These are phyloP conservation scores for Dalbergia oliveri DNA, from an alignment of 306 rosid genomes.

Conservation along the genomic window DNA sequence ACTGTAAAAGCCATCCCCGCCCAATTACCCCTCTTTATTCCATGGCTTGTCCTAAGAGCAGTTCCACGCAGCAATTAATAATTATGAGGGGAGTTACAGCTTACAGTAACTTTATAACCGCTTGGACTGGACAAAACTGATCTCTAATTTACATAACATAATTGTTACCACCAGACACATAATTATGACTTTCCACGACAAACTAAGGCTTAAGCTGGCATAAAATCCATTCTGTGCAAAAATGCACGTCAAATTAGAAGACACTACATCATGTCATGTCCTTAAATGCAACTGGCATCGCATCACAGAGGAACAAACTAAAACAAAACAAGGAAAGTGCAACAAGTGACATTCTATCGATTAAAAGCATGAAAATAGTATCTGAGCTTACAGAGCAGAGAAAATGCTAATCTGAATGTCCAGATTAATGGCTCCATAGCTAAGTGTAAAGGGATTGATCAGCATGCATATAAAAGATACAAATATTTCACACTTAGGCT, in stretches of 20 bases:
- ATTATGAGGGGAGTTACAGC: too few species aligned
- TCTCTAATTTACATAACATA: too few species aligned
- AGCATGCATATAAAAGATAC: conserved; percentile 23
- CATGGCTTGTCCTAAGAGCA: too few species aligned
- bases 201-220: too few species aligned
- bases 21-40: too few species aligned
- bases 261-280: not conserved
- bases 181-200: too few species aligned
- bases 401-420: conserved; percentile 29
- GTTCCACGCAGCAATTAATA: too few species aligned
- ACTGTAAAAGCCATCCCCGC: too few species aligned
- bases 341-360: conserved; percentile 1
- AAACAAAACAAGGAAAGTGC: conserved; percentile 18
- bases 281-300: not conserved
- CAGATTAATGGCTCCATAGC: conserved; percentile 22
- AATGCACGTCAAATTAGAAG: not conserved
- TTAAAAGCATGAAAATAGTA: conserved; percentile 2
- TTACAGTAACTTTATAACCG: not conserved
- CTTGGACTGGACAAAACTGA: not conserved
- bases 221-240: not conserved
- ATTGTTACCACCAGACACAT: too few species aligned
- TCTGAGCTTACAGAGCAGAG: conserved; percentile 17
- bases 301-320: not conserved
- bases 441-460: not conserved
- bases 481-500: conserved; percentile 51